Evolutionary conservation across 2,329 filamentous ascomycete species (phyloP).

Genomic region (Saccharata proteae): DNA sequence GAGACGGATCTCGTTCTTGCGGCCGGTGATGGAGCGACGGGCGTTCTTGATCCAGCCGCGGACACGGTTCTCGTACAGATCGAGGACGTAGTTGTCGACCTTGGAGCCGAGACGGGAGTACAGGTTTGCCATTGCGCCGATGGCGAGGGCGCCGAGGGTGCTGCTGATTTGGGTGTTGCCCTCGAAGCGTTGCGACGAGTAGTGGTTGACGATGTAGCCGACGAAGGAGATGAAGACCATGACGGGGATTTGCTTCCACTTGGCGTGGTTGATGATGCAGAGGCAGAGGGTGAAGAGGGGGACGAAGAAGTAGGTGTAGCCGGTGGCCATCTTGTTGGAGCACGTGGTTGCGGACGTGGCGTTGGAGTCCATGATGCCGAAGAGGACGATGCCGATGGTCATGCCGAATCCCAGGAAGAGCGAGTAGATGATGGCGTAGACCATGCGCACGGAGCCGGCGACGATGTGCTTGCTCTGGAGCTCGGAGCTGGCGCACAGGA

Average conservation of each 20-base stretch:
- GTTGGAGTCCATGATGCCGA: constrained; percentile 35
- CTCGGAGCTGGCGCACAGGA: constrained; percentile 38
- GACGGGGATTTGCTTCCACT: constrained; percentile 63
- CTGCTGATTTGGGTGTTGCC: constrained; percentile 64
- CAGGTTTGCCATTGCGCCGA: constrained; percentile 67
- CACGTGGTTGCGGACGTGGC: constrained; percentile 34
- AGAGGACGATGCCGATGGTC: constrained; percentile 37
- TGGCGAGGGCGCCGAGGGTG: constrained; percentile 62
- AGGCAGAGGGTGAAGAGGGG: constrained; percentile 62
- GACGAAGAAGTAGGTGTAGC: constrained; percentile 57
- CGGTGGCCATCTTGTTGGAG: constrained; percentile 37
- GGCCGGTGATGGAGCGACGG: constrained; percentile 1
- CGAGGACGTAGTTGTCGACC: constrained; percentile 43
- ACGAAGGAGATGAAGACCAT: constrained; percentile 64
- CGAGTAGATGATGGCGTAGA: constrained; percentile 42
- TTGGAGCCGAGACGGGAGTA: constrained; percentile 58
- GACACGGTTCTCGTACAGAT: constrained; percentile 41
- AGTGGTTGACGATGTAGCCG: constrained; percentile 67
- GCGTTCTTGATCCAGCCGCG: constrained; percentile 11
- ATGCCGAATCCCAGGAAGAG: constrained; percentile 41
- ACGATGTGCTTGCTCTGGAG: constrained; percentile 37
- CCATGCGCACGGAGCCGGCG: constrained; percentile 39
- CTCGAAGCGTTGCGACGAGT: constrained; percentile 52
- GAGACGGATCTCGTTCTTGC: constrained; percentile 1
- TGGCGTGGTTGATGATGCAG: constrained; percentile 64